Base-by-base conservation (phyloP, 768 basidiomycete species). In the Suillus ampliporus region DNA sequence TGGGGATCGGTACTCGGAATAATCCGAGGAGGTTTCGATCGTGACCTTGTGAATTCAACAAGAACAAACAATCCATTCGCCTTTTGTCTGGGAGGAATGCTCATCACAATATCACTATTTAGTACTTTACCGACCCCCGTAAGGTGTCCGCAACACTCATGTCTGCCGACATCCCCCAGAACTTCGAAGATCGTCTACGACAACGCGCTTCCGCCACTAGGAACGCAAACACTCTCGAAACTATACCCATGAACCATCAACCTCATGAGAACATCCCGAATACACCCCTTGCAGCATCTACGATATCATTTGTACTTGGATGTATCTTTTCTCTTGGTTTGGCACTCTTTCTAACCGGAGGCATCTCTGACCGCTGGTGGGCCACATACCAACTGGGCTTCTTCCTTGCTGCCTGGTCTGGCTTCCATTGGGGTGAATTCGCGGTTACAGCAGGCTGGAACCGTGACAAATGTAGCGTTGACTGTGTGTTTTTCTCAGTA, bases 391-490 rank as follows among this genome's bases (percentile, higher is more conserved):
- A 91, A 69, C 80, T 97, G 2, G 94, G 91, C 1, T 88, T 92
- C 74, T 99, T 95, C 74, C 65, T 92, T 44, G 87, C 90, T 38
- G 83, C 89, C 5, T 94, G 94, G 92, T 83, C 92, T 0, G 79
- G 83, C 40, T 99, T 99, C 75, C 97, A 99, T 71, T 91, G 94
- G 87, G 87, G 85, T 14, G 97, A 99, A 74, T 99, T 95, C 71
- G 91, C 90, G 41, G 94, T 96, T 5, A 97, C 97, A 8, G 96
- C 96, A 1, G 94, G 94, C 26, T 99, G 94, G 91, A 99, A 99
- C 75, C 78, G 89, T 44, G 90, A 91, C 58, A 97, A 96, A 77
- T 91, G 95, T 71, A 93, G 89, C 63, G 86, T 97, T 9, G 93
- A 95, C 72, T 98, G 97, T 97, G 73, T 81, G 94, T 83, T 28